Evolutionary conservation across 1,139 yeast genomes (phyloP).

Genomic region (Yarrowia galli): DNA sequence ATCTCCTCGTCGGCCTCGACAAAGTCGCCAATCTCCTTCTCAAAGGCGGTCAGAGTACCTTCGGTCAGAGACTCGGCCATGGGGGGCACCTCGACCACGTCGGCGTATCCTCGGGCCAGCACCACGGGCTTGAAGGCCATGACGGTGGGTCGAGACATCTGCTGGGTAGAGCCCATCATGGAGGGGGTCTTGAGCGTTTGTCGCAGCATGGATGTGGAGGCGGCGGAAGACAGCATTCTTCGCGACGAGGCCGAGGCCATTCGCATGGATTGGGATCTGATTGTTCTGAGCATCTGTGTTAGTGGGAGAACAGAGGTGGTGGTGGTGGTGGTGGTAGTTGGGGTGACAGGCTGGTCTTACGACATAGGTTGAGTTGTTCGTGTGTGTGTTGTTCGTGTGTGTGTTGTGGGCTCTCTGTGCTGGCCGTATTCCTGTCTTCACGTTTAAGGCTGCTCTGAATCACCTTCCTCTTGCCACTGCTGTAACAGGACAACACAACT

Average conservation of each 20-base stretch:
- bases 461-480: too few species aligned
- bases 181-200: slow-evolving; percentile 33
- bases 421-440: too few species aligned
- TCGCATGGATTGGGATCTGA: slow-evolving; percentile 33
- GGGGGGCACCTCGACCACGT: slow-evolving; percentile 86
- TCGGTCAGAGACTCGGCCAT: slow-evolving; percentile 99
- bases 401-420: too few species aligned
- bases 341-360: too few species aligned
- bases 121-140: slow-evolving; percentile 29
- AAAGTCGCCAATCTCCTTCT: slow-evolving; percentile 79
- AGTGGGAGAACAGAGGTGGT: too few species aligned
- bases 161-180: slow-evolving; percentile 24
- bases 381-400: too few species aligned
- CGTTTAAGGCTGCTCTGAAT: too few species aligned
- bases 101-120: slow-evolving; percentile 43
- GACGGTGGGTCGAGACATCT: slow-evolving; percentile 28
- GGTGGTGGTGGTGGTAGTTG: too few species aligned
- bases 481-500: too few species aligned
- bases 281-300: slow-evolving; percentile 36
- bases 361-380: too few species aligned
- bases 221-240: slow-evolving; percentile 38
- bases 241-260: slow-evolving; percentile 37
- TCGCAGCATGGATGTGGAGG: slow-evolving; percentile 37
- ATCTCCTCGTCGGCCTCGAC: slow-evolving; percentile 88
- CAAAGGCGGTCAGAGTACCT: slow-evolving; percentile 87